These are phyloP conservation scores for Corchorus capsularis DNA, from an alignment of 345 rosid species.

Conservation along the genomic window DNA sequence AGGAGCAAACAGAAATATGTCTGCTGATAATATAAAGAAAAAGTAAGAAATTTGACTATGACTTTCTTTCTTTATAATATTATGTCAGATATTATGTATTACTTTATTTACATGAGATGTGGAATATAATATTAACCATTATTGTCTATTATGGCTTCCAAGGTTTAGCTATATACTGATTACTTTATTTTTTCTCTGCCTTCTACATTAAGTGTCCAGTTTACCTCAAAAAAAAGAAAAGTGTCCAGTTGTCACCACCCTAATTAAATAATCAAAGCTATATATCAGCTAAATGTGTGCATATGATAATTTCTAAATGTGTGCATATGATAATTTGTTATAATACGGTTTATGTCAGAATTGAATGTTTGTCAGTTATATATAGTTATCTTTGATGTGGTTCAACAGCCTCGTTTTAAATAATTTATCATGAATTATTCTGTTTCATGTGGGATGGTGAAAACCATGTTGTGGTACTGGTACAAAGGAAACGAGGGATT, in stretches of 20 bases:
- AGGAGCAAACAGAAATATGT: slow-evolving; percentile 73
- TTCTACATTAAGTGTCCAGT: neutral
- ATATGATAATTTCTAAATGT: no score
- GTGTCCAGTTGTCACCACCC: no score
- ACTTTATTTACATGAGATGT: neutral
- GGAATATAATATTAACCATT: neutral
- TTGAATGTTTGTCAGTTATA: neutral
- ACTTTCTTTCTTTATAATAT: neutral
- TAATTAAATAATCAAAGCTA: neutral
- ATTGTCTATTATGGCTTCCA: neutral
- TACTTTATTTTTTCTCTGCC: neutral
- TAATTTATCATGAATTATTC: neutral
- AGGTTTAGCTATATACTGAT: neutral
- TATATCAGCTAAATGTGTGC: neutral
- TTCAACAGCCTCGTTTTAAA: neutral
- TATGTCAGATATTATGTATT: neutral
- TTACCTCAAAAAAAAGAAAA: no score
- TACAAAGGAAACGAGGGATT: neutral
- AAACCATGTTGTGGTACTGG: neutral
- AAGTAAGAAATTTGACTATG: slow-evolving; percentile 46
- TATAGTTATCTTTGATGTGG: neutral
- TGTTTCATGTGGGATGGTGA: neutral
- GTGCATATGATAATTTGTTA: no score
- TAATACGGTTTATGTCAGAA: neutral
- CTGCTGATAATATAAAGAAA: slow-evolving; percentile 81